Base-by-base conservation (phyloP, 345 rosid genomes). In the Clarkia xantiana region DNA sequence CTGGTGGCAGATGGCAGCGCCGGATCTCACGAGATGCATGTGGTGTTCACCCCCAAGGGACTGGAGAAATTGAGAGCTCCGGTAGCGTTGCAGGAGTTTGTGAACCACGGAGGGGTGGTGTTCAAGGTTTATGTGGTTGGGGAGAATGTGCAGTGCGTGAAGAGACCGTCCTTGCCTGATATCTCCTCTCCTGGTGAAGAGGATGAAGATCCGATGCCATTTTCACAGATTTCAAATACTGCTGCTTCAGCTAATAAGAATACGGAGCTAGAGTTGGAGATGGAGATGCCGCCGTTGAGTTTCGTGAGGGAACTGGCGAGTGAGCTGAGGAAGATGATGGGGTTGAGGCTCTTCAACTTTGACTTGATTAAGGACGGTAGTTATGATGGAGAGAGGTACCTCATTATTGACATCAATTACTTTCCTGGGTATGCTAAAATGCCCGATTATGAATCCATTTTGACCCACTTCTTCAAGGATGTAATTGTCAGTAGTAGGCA, bases 81-180 rank as follows among this genome's bases (percentile, higher is more conserved):
- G 12, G 72, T 75, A 20, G 81, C 77, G 9, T 47, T 80, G 29
- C 87, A 80, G 64, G 83, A 80, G 53, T 80, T 80, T 19, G 67
- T 77, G 45, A 80, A 80, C 40, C 83, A 80, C 53, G 83, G 87
- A 8, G 87, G 87, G 4, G 87, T 77, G 9, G 64, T 80, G 16
- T 76, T 80, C 53, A 76, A 76, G 67, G 75, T 80, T 2, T 80
- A 74, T 5, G 86, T 80, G 12, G 78, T 66, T 0, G 86, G 86
- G 20, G 75, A 60, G 15, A 61, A 60, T 17, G 83, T 80, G 45
- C 64, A 66, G 64, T 71, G 86, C 40, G 80, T 80, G 52, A 76
- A 72, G 45, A 51, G 82, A 58, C 74, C 60, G 66, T 80, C 86
- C 2, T 51, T 80, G 48, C 80, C 82, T 0, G 86, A 80, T 51